Evolutionary conservation across 2,329 filamentous ascomycete species (phyloP), one percentile per base, ranked within the genome.

Genomic region (Pezicula radicicola): DNA sequence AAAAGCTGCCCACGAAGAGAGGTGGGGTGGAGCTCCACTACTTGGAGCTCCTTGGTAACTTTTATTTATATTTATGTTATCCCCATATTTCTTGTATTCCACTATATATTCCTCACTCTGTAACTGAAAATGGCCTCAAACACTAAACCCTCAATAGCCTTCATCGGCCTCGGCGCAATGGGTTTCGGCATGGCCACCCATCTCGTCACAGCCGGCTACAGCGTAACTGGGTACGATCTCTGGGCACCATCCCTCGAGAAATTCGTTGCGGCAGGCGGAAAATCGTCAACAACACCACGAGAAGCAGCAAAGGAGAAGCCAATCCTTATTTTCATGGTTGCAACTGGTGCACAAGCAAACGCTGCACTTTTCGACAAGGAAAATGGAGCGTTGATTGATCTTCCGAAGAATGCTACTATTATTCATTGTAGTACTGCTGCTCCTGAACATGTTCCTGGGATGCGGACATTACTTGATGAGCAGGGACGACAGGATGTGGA

Each of bases 181-280:
- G 88, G 88, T 65, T 88, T 89, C 67, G 88, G 88, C 65, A 91
- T 91, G 87, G 88, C 88, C 57, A 88, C 81, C 54, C 79, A 90
- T 65, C 79, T 91, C 43, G 74, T 90, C 61, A 82, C 83, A 59
- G 72, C 80, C 57, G 85, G 85, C 52, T 88, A 86, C 68, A 55
- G 72, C 25, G 86, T 91, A 21, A 85, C 81, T 19, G 87, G 87
- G 51, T 91, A 84, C 66, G 88, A 91, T 63, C 80, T 90, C 39
- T 89, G 81, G 72, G 72, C 73, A 2, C 83, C 85, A 6, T 84
- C 85, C 0, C 76, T 90, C 33, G 80, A 87, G 50, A 79, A 78
- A 19, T 89, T 90, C 72, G 70, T 76, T 40, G 70, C 75, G 4
- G 83, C 82, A 0, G 86, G 87, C 44, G 86, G 87, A 16, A 73